Base-by-base conservation (phyloP, 2,329 filamentous ascomycete species). In the Epichloe glyceriae region DNA sequence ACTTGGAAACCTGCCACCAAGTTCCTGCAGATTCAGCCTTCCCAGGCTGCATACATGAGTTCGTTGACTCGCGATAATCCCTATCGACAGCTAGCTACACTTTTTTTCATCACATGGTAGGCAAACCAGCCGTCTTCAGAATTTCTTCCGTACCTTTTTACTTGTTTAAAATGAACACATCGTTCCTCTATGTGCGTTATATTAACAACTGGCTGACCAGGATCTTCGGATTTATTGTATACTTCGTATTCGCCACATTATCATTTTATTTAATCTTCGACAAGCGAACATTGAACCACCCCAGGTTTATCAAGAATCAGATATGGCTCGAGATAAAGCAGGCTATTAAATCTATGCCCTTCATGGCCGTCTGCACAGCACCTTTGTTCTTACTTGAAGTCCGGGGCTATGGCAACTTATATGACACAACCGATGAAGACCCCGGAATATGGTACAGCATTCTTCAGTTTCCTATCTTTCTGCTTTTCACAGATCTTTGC, bases 101-200 rank as follows among this genome's bases (percentile, higher is more conserved):
- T 96, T 53, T 86, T 86, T 67, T 63, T 93, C 46, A 88, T 95
- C 52, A 90, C 88, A 59, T 95, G 88, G 91, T 95, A 72, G 55
- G 76, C 67, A 56, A 53, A n/a, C 1, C 15, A 33, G 15, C 19
- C n/a, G 8, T 17, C 38, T 40, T 11, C 38, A 40, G 17, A 40
- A 7, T 20, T 40, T n/a, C 14, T 37, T 37, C 12, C 35, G 35
- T 15, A 37, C 35, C 35, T 5, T 6, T 12, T 4, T 15, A 6
- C 35, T 15, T 37, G 4, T 37, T 37, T 12, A 12, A 37, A 37
- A 15, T 37, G 34, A 12, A 37, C 22, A 26, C 22, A 26, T 26
- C 6, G 22, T 26, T 26, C 22, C 2, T 8, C 7, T 26, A 8
- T 26, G 26, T 26, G 26, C 0, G 26, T 26, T 8, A 26, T 26